Evolutionary conservation across 345 rosid species (phyloP), one percentile per base, ranked within the genome.

Genomic region (Noccaea caerulescens): DNA sequence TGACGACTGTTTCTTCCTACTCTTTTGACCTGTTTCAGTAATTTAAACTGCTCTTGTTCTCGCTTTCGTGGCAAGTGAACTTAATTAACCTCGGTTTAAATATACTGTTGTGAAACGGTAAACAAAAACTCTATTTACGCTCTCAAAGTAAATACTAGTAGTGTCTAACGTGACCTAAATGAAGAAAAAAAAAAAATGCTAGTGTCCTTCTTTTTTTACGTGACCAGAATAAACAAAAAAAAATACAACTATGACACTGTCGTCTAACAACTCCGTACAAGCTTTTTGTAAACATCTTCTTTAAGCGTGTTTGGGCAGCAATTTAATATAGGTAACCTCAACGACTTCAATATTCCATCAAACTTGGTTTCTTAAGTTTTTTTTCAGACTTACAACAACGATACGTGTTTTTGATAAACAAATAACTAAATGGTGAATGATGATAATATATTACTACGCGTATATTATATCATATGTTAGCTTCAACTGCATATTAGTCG

Each of bases 11-110:
- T 23, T 68, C 68, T 53, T 45, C 63, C 3, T 67, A 1, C 23
- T 60, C 32, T 5, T 53, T 25, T 50, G 0, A 13, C 70, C 79
- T 46, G 0, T 61, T 68, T 68, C 63, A 58, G 79, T 70, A 14
- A 59, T 58, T 70, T 18, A 0, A 1, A 1, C 8, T 34, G 34
- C 10, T 30, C 34, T 36, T 8, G 20, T 56, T 36, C 44, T 43
- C 7, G 8, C 43, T 54, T 43, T 42, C 67, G 30, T 62, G 66
- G 23, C 66, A 41, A 66, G 11, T 53, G 60, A 52, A 25, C 13
- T 20, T 20, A 20, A 20, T 20, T 20, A 20, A 20, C 23, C 23
- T 20, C 23, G 23, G 23, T 20, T 20, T 20, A 20, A 20, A 1
- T 20, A 20, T 20, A 66, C 56, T 39, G 6, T 27, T 59, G 12